A percentile compares a stretch with the other conserved stretches of the same genome.
These are phyloP conservation scores for Parachaetomium inaequale DNA, from an alignment of 495 filamentous ascomycete genomes.

Conservation along the genomic window DNA sequence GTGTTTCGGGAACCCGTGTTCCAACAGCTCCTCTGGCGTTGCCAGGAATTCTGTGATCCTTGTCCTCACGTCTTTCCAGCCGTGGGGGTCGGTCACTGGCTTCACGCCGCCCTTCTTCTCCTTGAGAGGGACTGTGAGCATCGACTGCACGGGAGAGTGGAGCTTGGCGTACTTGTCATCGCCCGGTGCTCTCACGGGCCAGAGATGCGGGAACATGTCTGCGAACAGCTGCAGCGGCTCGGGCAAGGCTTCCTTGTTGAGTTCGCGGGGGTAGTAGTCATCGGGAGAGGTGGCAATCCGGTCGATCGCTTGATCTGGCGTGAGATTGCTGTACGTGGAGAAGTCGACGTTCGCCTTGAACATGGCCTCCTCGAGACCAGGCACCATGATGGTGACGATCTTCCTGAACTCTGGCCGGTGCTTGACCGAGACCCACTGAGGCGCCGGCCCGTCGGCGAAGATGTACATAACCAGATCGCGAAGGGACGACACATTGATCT, in stretches of 20 bases:
- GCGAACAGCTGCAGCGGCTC: conserved; percentile 63
- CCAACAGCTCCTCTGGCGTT: conserved; percentile 65
- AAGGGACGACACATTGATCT: conserved; percentile 72
- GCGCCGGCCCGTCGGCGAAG: conserved; percentile 75
- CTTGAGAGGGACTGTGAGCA: conserved; percentile 64
- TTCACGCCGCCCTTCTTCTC: conserved; percentile 55
- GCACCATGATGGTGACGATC: conserved; percentile 90
- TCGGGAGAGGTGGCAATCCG: conserved; percentile 48
- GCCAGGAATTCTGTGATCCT: conserved; percentile 73
- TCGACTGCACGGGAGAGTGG: conserved; percentile 75
- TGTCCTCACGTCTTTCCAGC: conserved; percentile 66
- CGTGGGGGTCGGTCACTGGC: conserved; percentile 54
- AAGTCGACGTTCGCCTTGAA: conserved; percentile 67
- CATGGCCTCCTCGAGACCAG: conserved; percentile 85
- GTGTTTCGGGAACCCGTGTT: conserved; percentile 78
- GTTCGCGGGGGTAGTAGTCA: conserved; percentile 68
- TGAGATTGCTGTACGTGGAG: conserved; percentile 36
- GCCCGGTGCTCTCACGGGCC: conserved; percentile 82
- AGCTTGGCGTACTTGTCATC: conserved; percentile 75
- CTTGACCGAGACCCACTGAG: conserved; percentile 81
- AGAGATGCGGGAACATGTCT: conserved; percentile 80
- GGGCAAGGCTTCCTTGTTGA: conserved; percentile 60
- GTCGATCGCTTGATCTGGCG: conserved; percentile 32
- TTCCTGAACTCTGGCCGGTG: conserved; percentile 74
- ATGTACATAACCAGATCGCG: conserved; percentile 84